These are phyloP conservation scores for Potentilla sterilis DNA, from an alignment of 306 rosid species.

Conservation along the genomic window DNA sequence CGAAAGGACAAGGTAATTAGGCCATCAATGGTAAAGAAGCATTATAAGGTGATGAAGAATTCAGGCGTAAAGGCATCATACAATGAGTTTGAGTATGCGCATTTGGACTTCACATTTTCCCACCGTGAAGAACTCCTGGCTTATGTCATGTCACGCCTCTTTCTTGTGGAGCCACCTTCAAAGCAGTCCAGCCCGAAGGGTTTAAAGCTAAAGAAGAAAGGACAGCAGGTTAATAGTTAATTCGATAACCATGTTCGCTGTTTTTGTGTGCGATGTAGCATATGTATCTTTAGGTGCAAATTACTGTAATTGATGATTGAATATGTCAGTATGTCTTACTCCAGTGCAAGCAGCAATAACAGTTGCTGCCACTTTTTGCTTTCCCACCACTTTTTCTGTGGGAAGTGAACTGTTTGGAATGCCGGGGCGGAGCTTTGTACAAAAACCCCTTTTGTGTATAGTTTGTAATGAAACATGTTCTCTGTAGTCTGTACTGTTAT, in stretches of 20 bases:
- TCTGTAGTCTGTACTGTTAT: not conserved
- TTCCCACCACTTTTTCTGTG: conserved; percentile 16
- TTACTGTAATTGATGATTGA: conserved; percentile 18
- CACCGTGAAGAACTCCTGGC: conserved; percentile 86
- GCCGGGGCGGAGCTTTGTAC: conserved; percentile 11
- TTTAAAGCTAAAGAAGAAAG: conserved; percentile 31
- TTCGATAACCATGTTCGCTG: not conserved
- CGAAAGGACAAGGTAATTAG: conserved; percentile 78
- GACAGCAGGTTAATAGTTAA: conserved; percentile 30
- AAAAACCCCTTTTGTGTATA: not conserved
- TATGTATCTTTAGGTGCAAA: conserved; percentile 13
- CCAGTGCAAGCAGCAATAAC: not conserved
- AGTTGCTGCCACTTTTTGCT: not conserved
- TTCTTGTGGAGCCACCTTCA: conserved; percentile 53
- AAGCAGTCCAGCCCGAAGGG: conserved; percentile 35
- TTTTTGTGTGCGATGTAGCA: conserved; percentile 25
- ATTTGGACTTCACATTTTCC: conserved; percentile 89
- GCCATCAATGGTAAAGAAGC: conserved; percentile 83
- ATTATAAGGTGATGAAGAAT: conserved; percentile 65
- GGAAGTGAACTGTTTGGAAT: not conserved
- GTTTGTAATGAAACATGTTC: conserved; percentile 17
- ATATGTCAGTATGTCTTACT: conserved; percentile 7
- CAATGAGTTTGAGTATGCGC: conserved; percentile 82
- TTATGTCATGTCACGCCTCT: conserved; percentile 74
- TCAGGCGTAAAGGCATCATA: conserved; percentile 60